These are phyloP conservation scores for Gliomastix tumulicola DNA, from an alignment of 2,329 filamentous ascomycete species.

Conservation along the genomic window DNA sequence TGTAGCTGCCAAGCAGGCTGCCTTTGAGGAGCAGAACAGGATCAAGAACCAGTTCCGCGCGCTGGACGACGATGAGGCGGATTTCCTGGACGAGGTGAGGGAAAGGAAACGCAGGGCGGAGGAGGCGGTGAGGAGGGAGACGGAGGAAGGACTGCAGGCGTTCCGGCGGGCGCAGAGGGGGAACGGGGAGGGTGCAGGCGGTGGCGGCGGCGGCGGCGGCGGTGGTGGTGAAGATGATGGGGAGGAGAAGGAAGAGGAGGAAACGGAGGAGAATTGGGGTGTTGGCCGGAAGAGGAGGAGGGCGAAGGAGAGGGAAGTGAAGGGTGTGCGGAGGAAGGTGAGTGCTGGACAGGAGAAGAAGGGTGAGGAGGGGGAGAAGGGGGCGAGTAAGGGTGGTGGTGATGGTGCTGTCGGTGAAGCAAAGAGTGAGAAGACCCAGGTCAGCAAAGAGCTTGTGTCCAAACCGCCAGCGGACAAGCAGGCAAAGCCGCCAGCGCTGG, in stretches of 20 bases:
- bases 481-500: constrained; percentile 7
- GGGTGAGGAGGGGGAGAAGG: constrained; percentile 6
- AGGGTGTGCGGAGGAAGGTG: constrained; percentile 14
- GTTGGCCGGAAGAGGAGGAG: constrained; percentile 29
- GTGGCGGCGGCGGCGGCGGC: constrained; percentile 12
- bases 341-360: constrained; percentile 8
- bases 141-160: constrained; percentile 45
- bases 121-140: constrained; percentile 45
- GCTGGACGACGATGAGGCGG: constrained; percentile 72
- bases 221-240: constrained; percentile 7
- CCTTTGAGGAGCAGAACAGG: constrained; percentile 66
- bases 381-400: constrained; percentile 4
- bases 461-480: constrained; percentile 16
- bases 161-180: constrained; percentile 46
- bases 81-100: constrained; percentile 59
- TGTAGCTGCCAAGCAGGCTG: constrained; percentile 71
- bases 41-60: constrained; percentile 72
- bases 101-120: constrained; percentile 45
- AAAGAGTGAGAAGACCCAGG: neutral
- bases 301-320: constrained; percentile 25
- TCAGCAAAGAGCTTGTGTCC: constrained; percentile 1
- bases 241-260: constrained; percentile 13
- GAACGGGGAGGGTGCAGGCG: constrained; percentile 9
- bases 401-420: constrained; percentile 1
- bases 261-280: constrained; percentile 22